These are phyloP conservation scores for Tolypocladium tropicale DNA, from an alignment of 2,329 filamentous ascomycete species.

Conservation along the genomic window DNA sequence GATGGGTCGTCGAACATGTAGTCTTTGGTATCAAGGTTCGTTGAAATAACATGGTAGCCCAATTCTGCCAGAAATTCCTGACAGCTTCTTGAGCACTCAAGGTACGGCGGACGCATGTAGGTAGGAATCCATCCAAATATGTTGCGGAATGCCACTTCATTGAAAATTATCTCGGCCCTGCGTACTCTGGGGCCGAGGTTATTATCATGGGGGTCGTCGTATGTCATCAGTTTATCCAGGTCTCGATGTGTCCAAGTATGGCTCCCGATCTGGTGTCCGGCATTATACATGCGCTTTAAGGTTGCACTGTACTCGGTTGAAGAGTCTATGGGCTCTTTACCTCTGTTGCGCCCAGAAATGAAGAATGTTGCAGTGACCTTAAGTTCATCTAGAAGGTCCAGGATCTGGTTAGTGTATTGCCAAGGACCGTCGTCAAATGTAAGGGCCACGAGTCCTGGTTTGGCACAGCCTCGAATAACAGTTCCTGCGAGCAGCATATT, in stretches of 20 bases:
- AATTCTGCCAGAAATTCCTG: constrained; percentile 23
- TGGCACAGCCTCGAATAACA: constrained; percentile 23
- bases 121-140: constrained; percentile 30
- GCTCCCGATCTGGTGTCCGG: constrained; percentile 35
- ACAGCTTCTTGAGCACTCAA: constrained; percentile 31
- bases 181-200: constrained; percentile 6
- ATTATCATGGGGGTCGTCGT: constrained; percentile 5
- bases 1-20: constrained; percentile 35
- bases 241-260: constrained; percentile 38
- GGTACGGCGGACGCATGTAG: constrained; percentile 35
- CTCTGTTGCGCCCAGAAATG: constrained; percentile 29
- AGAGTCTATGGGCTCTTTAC: constrained; percentile 28
- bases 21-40: constrained; percentile 51
- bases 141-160: constrained; percentile 33
- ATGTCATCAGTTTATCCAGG: constrained; percentile 24
- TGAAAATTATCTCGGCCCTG: constrained; percentile 29
- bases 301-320: constrained; percentile 22
- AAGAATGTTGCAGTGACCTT: constrained; percentile 30
- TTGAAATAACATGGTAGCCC: constrained; percentile 46
- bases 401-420: constrained; percentile 27
- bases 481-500: constrained; percentile 11
- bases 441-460: constrained; percentile 27
- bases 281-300: constrained; percentile 27
- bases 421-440: constrained; percentile 39
- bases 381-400: constrained; percentile 24